These are phyloP conservation scores for Epichloe festucae DNA, from an alignment of 2,329 filamentous ascomycete species.

Conservation along the genomic window DNA sequence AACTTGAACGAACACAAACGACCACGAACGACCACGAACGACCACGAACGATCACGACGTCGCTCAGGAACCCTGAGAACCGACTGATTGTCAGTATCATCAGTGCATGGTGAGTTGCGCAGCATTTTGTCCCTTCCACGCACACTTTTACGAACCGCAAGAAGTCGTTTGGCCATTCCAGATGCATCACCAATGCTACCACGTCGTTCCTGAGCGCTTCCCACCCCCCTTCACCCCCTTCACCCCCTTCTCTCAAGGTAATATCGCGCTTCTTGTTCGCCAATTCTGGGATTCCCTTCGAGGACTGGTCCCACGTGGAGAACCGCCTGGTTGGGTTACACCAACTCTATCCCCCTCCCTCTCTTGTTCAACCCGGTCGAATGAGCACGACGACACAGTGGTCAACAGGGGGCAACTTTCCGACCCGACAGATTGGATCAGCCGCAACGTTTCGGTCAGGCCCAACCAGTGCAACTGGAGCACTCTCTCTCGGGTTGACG, in stretches of 20 bases:
- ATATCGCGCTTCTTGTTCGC: neutral
- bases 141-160: neutral
- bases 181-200: too few species aligned
- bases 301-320: slow-evolving; percentile 4
- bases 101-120: neutral
- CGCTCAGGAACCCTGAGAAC: too few species aligned
- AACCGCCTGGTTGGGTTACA: slow-evolving; percentile 5
- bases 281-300: neutral
- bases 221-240: neutral
- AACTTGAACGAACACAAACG: too few species aligned
- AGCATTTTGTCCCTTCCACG: neutral
- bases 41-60: too few species aligned
- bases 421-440: slow-evolving; percentile 8
- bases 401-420: neutral
- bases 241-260: neutral
- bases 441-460: slow-evolving; percentile 6
- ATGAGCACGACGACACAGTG: slow-evolving; percentile 1
- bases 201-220: neutral
- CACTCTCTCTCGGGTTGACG: neutral
- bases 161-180: neutral
- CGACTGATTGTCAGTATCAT: neutral
- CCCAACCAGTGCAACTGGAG: slow-evolving; percentile 1
- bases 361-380: neutral
- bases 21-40: too few species aligned
- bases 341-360: neutral